Conservation (phyloP, 192 early-diverging fungal species). For the Gonapodya prolifera region DNA sequence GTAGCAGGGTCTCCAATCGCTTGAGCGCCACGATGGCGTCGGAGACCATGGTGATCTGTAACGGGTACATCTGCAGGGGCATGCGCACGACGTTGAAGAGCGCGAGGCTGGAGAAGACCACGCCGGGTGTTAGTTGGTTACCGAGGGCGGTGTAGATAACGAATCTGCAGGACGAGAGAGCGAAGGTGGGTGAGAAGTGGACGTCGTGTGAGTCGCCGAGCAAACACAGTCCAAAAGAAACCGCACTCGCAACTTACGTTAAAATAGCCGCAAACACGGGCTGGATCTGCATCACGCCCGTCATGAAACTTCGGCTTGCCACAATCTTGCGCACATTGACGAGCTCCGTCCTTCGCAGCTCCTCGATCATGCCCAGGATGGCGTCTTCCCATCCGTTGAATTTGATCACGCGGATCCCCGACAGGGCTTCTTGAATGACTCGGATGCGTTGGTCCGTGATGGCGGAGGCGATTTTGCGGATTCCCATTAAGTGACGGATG, state of each 20-base stretch:
- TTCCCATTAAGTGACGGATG: slow-evolving; percentile 17
- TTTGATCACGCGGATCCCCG: slow-evolving; percentile 64
- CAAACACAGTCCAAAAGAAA: too few species aligned
- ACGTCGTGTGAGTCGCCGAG: too few species aligned
- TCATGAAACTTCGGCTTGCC: not conserved
- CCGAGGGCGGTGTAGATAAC: slow-evolving; percentile 1
- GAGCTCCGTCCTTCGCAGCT: not conserved
- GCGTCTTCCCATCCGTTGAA: slow-evolving; percentile 55
- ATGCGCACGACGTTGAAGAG: slow-evolving; percentile 34
- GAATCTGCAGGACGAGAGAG: not conserved
- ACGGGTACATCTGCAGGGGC: slow-evolving; percentile 27
- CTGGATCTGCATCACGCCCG: not conserved
- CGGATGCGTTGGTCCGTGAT: slow-evolving; percentile 66
- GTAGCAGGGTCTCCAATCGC: slow-evolving; percentile 24
- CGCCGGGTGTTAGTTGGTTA: not conserved
- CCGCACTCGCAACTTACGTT: not conserved
- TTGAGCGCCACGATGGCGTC: slow-evolving; percentile 24
- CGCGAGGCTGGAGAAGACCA: slow-evolving; percentile 30
- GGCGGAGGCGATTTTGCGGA: slow-evolving; percentile 29
- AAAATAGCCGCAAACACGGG: not conserved
- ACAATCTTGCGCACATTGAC: not conserved
- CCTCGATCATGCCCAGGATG: slow-evolving; percentile 4
- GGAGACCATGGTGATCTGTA: slow-evolving; percentile 14
- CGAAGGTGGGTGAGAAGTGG: too few species aligned
- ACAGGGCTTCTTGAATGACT: slow-evolving; percentile 49